Evolutionary conservation across 192 early-diverging fungal genomes (phyloP), one percentile per base, ranked within the genome.

Genomic region (Linnemannia zychae): DNA sequence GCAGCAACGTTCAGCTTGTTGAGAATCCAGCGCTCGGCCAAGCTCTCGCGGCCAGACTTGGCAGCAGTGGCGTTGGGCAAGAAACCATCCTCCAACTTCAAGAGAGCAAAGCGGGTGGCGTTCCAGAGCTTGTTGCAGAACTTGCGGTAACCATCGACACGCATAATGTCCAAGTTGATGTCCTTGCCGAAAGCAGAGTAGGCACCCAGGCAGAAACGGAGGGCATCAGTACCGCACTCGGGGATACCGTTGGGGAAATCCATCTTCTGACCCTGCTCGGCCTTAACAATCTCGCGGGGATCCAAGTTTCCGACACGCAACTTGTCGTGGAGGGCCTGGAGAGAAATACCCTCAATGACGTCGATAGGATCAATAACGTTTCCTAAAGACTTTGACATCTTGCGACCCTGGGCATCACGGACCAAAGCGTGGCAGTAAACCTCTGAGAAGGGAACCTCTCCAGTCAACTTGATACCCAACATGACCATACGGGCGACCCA

Each of bases 61-160:
- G 86, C 76, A 9, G 90, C 78, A 48, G 89, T 83, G 31, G 91
- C 73, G 31, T 78, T 82, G 3, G 97, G 97, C 81, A 91, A 91
- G 88, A 96, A 99, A 69, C 94, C 93, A 24, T 91, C 92, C n/a
- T 96, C 97, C 22, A 99, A 91, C 92, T 99, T 98, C 91, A 96
- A 94, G 67, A 97, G 81, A n/a, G 96, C 97, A 89, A 99, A 98
- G 73, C 95, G 94, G 37, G 96, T 97, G 2, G 98, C 99, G 84
- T 99, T 99, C 99, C 99, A 99, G 40, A 99, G 88, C 93, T 99
- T 99, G 93, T 99, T 99, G 90, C 98, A 99, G 94, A 98, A 99
- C 91, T 98, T 99, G 88, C 98, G 95, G 92, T 99, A 98, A 63
- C 99, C 97, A 79, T 99, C 98, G n/a, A 99, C 96, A 76, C 96